Base-by-base conservation (phyloP, 768 basidiomycete genomes). In the Leccinum disarticulatum region DNA sequence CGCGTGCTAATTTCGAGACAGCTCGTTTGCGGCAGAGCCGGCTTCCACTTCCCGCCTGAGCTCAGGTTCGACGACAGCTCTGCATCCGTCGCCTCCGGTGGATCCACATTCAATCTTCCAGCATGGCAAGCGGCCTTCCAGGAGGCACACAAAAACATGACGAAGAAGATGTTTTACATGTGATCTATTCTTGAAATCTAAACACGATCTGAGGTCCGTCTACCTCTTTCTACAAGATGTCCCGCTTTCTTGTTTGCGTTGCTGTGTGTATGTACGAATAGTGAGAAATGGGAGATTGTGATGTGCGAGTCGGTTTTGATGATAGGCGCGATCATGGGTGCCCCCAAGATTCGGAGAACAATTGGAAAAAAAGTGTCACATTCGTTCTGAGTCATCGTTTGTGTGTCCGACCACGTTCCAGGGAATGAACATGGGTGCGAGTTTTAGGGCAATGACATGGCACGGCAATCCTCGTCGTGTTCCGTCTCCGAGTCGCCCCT, bases 231-330 rank as follows among this genome's bases (percentile, higher is more conserved):
- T 7, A 88, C 87, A 53, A 90, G 69, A 31, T 78, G 80, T 9
- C 91, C 91, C 15, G 89, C 91, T 67, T 87, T 83, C 54, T 93
- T 70, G 57, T 86, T 78, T n/a, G 75, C 67, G 62, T 86, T 35
- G 65, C 90, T 93, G 64, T 51, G 54, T 35, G 43, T 28, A 46
- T 46, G 38, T 43, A 30, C 5, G n/a, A 50, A 52, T 28, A 58
- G 50, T 56, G 54, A 55, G 25, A 55, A 46, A 38, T 31, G 17
- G 8, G 13, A 43, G 41, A 27, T 17, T 52, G 10, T 41, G 19
- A 46, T 28, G 28, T 47, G 15, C 28, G 33, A 28, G 54, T 51
- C 5, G 58, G 55, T 33, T 54, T 41, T 17, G 19, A 53, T 57
- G 52, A 57, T 31, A 31, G n/a, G 10, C 28, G 47, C 95, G 54